Conservation (phyloP, 352 stramenopile species). For the Globisporangium irregulare region DNA sequence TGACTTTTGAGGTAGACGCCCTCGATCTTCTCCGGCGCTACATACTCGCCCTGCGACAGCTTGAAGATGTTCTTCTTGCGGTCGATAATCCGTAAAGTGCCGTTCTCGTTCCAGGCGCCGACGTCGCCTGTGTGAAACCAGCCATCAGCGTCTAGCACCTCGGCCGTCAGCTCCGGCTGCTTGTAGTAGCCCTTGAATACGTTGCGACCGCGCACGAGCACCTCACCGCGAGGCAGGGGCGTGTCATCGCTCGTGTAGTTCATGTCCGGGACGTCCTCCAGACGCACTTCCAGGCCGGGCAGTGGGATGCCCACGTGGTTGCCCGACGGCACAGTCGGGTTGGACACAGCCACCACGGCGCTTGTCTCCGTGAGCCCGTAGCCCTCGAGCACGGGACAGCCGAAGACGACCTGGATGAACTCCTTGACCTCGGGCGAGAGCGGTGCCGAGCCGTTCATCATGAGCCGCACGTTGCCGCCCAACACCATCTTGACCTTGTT, state of each 20-base stretch:
- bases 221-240: not conserved
- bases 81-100: constrained; percentile 84
- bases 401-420: constrained; percentile 92
- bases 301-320: constrained; percentile 7
- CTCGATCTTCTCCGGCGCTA: constrained; percentile 95
- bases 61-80: constrained; percentile 93
- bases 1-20: constrained; percentile 52
- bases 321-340: not conserved
- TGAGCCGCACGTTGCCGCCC: constrained; percentile 85
- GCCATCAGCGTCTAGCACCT: not conserved
- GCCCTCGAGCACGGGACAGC: constrained; percentile 88
- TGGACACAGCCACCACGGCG: constrained; percentile 40
- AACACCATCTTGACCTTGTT: constrained; percentile 90
- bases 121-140: constrained; percentile 95
- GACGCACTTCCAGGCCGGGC: not conserved
- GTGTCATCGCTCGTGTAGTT: constrained; percentile 1
- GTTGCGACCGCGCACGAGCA: constrained; percentile 4
- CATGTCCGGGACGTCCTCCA: constrained; percentile 2
- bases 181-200: constrained; percentile 11
- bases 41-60: constrained; percentile 92
- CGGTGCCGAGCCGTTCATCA: constrained; percentile 92
- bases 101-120: constrained; percentile 89
- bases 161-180: not conserved
- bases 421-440: constrained; percentile 89
- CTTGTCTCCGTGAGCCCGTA: constrained; percentile 93